Evolutionary conservation across 495 filamentous ascomycete genomes (phyloP), one percentile per base, ranked within the genome.

Genomic region (Penicillium egyptiacum): DNA sequence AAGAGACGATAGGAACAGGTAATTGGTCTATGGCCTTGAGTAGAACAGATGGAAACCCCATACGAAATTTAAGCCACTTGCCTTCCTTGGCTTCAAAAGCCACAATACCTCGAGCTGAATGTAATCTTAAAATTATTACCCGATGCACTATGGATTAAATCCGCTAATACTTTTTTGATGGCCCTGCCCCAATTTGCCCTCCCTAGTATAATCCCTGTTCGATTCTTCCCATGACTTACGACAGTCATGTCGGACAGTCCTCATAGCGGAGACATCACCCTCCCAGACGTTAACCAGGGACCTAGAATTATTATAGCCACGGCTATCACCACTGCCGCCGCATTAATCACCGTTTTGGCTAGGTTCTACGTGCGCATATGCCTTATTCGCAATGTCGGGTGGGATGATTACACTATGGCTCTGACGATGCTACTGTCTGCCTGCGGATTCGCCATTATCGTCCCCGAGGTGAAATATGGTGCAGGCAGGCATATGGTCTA

Each of bases 321-420:
- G 4, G 28, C 67, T 17, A 57, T 71, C 37, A 63, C 68, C 26
- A 78, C 75, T 10, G 11, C 41, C 4, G 43, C 62, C 22, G 77
- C 75, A 3, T 46, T 74, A 31, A 19, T 55, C 12, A 42, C 42
- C 10, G 65, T 68, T 5, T 44, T 65, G 26, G 57, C 59, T 14
- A 70, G 77, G 41, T 59, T 77, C 17, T 79, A 68, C 42, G 77
- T 78, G 26, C 76, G 76, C 2, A 20, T 69, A 0, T 62, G 63
- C 26, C 65, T 78, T 39, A 64, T 74, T 45, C 69, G 65, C 12
- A 73, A 63, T 47, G 43, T 75, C 30, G 75, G 76, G 1, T 50
- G 57, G 42, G 77, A 80, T 70, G 65, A 81, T 52, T 74, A 70
- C 17, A 72, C 74, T 37, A 77, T 77, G 69, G 55, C 65, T 2